Percentiles rank a stretch among this genome's conserved stretches.
phyloP scores from a whole-genome alignment of 1,284 basidiomycete genomes.

The Ganoderma leucocontextum region DNA sequence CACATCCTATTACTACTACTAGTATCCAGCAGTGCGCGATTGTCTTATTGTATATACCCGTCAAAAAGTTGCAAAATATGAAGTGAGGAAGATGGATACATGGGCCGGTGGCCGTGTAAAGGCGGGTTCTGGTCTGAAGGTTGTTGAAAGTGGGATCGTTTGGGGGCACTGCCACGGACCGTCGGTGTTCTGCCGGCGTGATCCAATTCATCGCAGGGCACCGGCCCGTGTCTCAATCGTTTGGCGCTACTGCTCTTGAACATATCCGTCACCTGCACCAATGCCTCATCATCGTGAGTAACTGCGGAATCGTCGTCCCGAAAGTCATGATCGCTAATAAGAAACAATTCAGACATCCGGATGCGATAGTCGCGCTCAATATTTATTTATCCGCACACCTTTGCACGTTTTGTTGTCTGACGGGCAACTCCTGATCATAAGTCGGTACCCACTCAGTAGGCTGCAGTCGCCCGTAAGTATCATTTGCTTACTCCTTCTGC shows the following conservation, averaged over 20 bases:
- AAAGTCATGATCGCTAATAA: neutral
- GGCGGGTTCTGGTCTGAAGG: neutral
- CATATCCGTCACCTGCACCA: neutral
- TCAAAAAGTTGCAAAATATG: too few species aligned
- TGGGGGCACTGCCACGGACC: neutral
- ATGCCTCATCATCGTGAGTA: neutral
- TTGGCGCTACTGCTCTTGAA: neutral
- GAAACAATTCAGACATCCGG: neutral
- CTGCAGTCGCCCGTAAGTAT: neutral
- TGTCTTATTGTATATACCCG: neutral
- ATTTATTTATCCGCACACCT: neutral
- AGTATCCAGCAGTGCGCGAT: too few species aligned
- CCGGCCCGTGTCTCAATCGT: neutral
- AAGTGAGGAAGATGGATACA: too few species aligned
- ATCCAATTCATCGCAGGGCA: neutral
- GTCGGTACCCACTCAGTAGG: neutral
- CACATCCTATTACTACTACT: too few species aligned
- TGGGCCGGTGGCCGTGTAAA: neutral
- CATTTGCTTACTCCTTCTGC: neutral
- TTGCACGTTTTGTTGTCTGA: neutral
- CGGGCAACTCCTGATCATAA: neutral
- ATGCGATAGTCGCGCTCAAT: neutral
- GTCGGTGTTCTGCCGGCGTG: neutral
- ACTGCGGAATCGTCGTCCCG: slow-evolving; percentile 2
- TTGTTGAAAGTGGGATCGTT: neutral